Evolutionary conservation across 805 yeast genomes (phyloP), one percentile per base, ranked within the genome.

Genomic region (Saturnispora sekii): DNA sequence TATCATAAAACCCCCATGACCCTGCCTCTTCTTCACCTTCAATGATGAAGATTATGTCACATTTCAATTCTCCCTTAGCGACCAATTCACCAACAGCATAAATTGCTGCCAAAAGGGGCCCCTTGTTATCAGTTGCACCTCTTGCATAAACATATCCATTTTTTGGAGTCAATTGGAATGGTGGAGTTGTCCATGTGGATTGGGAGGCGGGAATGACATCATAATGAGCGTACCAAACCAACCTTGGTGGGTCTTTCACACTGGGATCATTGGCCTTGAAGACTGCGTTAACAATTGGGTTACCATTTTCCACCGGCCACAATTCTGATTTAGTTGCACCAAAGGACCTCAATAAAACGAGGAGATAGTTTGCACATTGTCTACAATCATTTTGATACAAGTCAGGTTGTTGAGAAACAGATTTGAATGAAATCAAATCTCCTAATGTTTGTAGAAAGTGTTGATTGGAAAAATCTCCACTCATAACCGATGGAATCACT

Each of bases 1-100:
- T 79, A 3, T 77, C 71, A 54, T 79, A 79, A 58, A 90, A 87
- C 0, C 97, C 96, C 54, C 74, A 74, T 0, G 96, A 85, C 1
- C 97, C 97, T 46, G 85, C 75, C 61, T 90, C 98, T 63, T 93
- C 98, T 61, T 88, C 96, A 38, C 98, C 98, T 63, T 90, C 98
- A 40, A 90, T 71, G 12, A 90, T 57, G 54, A 93, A 89, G 0
- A 84, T 78, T 3, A 90, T 81, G 59, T 90, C 96, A 38, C 81
- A 72, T 6, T 69, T 66, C 16, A 93, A 69, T 38, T 73, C 62
- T 0, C 70, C 65, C 10, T 66, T 62, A 28, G 73, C 73, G 44
- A 65, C 65, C 11, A 87, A 63, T 43, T 84, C 86, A 0, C 93
- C 89, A 15, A 84, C 95, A 0, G 96, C 86, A 63, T 79, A 88